Conservation (phyloP, 1,284 basidiomycete genomes). For the Phylloporus gajari region DNA sequence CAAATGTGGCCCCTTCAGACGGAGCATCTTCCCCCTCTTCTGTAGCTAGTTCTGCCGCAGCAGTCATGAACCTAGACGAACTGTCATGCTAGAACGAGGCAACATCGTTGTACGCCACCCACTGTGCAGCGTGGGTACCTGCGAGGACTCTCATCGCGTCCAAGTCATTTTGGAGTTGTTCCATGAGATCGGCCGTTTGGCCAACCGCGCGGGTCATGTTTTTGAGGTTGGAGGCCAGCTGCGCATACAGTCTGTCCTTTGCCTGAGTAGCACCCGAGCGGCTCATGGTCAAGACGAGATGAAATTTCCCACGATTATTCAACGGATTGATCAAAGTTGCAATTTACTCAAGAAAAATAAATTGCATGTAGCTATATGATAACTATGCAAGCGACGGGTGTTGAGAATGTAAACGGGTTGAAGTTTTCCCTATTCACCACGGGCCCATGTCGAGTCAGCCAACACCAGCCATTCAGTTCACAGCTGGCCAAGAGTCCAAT, state of each 20-base stretch:
- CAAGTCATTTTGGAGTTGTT: constrained; percentile 73
- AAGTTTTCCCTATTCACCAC: no score
- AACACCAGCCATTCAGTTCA: neutral
- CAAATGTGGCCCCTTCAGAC: constrained; percentile 12
- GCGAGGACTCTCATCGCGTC: constrained; percentile 78
- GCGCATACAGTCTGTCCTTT: constrained; percentile 77
- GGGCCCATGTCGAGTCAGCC: neutral
- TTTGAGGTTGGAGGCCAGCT: constrained; percentile 69
- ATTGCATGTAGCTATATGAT: no score
- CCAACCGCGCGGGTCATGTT: constrained; percentile 69
- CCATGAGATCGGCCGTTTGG: constrained; percentile 76
- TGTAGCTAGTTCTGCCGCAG: constrained; percentile 65
- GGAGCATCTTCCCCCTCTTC: constrained; percentile 48
- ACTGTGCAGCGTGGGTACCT: constrained; percentile 79
- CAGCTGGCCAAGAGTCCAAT: constrained; percentile 23
- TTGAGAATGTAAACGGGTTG: neutral
- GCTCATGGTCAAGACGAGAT: constrained; percentile 28
- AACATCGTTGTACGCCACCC: constrained; percentile 33
- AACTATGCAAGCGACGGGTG: neutral
- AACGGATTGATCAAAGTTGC: no score
- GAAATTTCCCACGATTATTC: constrained; percentile 25
- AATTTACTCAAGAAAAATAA: no score
- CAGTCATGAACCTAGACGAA: constrained; percentile 68
- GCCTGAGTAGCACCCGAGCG: constrained; percentile 70
- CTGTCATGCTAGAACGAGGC: constrained; percentile 5